Conservation (phyloP, 2,329 filamentous ascomycete species). For the Juglanconis oblonga region DNA sequence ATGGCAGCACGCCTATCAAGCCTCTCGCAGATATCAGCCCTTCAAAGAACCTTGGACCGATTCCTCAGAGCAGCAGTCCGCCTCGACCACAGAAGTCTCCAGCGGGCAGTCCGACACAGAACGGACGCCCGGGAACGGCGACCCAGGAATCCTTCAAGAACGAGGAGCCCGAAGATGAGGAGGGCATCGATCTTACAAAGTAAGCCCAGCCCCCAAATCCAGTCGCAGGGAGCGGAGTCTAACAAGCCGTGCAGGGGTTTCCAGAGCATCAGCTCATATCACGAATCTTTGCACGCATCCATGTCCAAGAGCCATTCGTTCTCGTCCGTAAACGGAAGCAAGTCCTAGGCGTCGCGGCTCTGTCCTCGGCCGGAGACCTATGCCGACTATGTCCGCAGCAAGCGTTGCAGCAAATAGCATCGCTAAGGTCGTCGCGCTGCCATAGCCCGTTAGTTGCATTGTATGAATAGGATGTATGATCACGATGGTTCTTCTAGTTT, state of each 20-base stretch:
- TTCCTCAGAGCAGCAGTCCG: slow-evolving; percentile 58
- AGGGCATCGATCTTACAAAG: slow-evolving; percentile 59
- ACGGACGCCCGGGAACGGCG: slow-evolving; percentile 18
- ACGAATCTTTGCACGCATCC: slow-evolving; percentile 44
- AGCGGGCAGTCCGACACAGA: slow-evolving; percentile 47
- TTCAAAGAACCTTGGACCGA: slow-evolving; percentile 42
- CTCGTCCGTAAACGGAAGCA: slow-evolving; percentile 12
- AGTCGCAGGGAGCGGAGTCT: neutral
- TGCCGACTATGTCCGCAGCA: neutral
- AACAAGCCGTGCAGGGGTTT: slow-evolving; percentile 47
- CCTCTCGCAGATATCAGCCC: slow-evolving; percentile 54
- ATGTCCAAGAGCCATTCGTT: slow-evolving; percentile 18
- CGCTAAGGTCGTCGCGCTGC: neutral
- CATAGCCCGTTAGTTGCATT: neutral
- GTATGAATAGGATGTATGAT: neutral
- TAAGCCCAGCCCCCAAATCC: slow-evolving; percentile 29
- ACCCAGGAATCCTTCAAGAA: slow-evolving; percentile 21
- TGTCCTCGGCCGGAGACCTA: neutral
- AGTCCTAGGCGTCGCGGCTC: neutral
- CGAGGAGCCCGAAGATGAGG: slow-evolving; percentile 42
- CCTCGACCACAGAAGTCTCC: slow-evolving; percentile 50
- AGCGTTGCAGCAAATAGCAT: neutral
- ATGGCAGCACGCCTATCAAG: slow-evolving; percentile 68
- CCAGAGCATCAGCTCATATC: slow-evolving; percentile 63
- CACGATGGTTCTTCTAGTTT: neutral